Percentiles rank a stretch among this genome's conserved stretches.
Evolutionary conservation across 495 filamentous ascomycete species (phyloP).

Genomic region (Daldinia bambusicola): DNA sequence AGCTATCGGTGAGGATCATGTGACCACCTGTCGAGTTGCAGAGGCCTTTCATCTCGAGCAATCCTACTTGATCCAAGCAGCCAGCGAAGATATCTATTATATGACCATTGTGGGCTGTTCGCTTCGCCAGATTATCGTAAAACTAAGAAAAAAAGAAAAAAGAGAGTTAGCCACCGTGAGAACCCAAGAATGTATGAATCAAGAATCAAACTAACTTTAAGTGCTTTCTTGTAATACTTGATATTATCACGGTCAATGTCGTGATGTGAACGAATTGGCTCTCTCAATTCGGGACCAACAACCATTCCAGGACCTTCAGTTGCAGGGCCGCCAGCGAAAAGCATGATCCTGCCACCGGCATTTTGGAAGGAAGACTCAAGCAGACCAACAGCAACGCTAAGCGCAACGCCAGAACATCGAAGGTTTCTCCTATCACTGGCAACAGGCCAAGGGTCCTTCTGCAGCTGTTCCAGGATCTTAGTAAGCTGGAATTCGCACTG

Average conservation of each 20-base stretch:
- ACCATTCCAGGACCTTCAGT: slow-evolving; percentile 98
- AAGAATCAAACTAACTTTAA: slow-evolving; percentile 73
- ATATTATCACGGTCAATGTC: slow-evolving; percentile 99
- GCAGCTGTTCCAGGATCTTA: slow-evolving; percentile 93
- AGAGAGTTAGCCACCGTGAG: slow-evolving; percentile 46
- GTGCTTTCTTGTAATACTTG: slow-evolving; percentile 99
- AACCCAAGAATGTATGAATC: neutral
- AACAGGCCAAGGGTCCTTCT: slow-evolving; percentile 98
- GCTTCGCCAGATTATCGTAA: slow-evolving; percentile 96
- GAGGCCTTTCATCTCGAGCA: slow-evolving; percentile 98
- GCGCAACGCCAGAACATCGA: slow-evolving; percentile 93
- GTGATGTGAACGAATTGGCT: slow-evolving; percentile 98
- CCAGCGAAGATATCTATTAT: slow-evolving; percentile 98
- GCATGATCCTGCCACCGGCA: slow-evolving; percentile 93
- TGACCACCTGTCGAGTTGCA: slow-evolving; percentile 96
- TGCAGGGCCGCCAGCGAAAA: slow-evolving; percentile 93
- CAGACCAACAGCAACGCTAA: slow-evolving; percentile 93
- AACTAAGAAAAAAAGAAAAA: slow-evolving; percentile 66
- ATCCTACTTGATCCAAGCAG: slow-evolving; percentile 96
- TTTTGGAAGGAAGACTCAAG: slow-evolving; percentile 96
- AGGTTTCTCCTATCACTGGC: slow-evolving; percentile 91
- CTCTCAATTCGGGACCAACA: slow-evolving; percentile 94
- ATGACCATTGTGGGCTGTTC: slow-evolving; percentile 95
- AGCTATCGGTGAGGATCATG: slow-evolving; percentile 98
- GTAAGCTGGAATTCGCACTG: slow-evolving; percentile 99